Percentiles rank a stretch among this genome's conserved stretches.
Conservation (phyloP, 1,139 yeast species). For the Pneumocystis wakefieldiae region DNA sequence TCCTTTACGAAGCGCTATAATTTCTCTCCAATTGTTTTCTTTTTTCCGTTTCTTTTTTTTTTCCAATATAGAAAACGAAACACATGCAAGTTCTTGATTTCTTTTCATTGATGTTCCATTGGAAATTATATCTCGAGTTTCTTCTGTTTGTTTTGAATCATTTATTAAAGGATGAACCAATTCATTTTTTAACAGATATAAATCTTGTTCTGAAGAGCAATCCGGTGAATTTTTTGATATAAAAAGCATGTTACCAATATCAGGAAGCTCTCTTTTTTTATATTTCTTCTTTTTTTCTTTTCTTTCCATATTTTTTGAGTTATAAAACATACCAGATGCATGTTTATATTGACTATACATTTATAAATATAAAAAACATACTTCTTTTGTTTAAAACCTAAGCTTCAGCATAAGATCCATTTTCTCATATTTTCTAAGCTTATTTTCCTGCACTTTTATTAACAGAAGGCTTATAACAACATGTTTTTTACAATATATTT, state of each 20-base stretch:
- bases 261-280: constrained; percentile 42
- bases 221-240: constrained; percentile 16
- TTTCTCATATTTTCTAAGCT: constrained; percentile 77
- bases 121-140: constrained; percentile 28
- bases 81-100: constrained; percentile 45
- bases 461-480: not conserved
- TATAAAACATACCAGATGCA: not conserved
- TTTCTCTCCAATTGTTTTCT: constrained; percentile 25
- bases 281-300: constrained; percentile 30
- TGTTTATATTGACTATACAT: constrained; percentile 18
- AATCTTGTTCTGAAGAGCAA: not conserved
- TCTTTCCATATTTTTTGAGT: not conserved
- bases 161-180: not conserved
- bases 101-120: constrained; percentile 29
- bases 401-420: constrained; percentile 61
- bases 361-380: constrained; percentile 67
- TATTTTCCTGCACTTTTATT: constrained; percentile 44
- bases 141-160: constrained; percentile 24
- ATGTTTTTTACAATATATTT: constrained; percentile 28
- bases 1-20: constrained; percentile 18
- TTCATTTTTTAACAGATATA: not conserved
- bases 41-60: constrained; percentile 12
- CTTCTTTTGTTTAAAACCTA: constrained; percentile 51
- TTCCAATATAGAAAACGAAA: constrained; percentile 34
- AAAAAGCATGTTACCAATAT: constrained; percentile 13